A percentile compares a stretch with the other conserved stretches of the same genome.
Conservation (phyloP, 768 basidiomycete species). For the Coprinopsis marcescibilis region DNA sequence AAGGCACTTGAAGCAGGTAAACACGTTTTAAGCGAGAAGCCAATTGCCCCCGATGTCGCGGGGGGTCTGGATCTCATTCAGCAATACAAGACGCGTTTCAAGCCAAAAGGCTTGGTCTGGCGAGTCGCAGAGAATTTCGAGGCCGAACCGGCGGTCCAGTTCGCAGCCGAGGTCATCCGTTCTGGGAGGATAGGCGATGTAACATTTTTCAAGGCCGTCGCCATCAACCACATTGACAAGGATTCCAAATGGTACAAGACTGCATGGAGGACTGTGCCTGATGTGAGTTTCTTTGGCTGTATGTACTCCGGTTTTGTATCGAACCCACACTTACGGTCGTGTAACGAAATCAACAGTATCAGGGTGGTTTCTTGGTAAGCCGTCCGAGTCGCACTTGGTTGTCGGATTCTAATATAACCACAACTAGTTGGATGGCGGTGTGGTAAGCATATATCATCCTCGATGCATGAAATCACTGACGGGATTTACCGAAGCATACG, state of each 20-base stretch:
- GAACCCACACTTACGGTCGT: constrained; percentile 2
- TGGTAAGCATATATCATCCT: constrained; percentile 38
- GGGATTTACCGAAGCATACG: constrained; percentile 44
- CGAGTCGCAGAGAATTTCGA: constrained; percentile 77
- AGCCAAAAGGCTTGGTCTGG: constrained; percentile 68
- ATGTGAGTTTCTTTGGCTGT: constrained; percentile 40
- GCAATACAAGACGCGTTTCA: constrained; percentile 59
- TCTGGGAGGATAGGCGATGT: constrained; percentile 69
- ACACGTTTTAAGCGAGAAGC: constrained; percentile 88
- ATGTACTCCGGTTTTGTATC: constrained; percentile 8
- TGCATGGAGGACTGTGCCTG: constrained; percentile 77
- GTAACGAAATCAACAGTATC: constrained; percentile 54
- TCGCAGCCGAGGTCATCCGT: constrained; percentile 42
- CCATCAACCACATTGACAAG: constrained; percentile 49
- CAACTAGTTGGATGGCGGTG: constrained; percentile 68
- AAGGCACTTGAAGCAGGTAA: constrained; percentile 70
- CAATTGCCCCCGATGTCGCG: constrained; percentile 67
- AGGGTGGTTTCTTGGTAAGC: constrained; percentile 77
- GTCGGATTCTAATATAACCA: neutral
- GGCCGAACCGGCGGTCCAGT: constrained; percentile 52
- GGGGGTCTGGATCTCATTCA: constrained; percentile 59
- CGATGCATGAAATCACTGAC: constrained; percentile 5
- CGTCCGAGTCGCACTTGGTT: neutral
- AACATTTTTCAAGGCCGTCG: constrained; percentile 54
- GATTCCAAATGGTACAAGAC: constrained; percentile 76